Evolutionary conservation across 2,329 filamentous ascomycete species (phyloP).

Genomic region (Xylaria sp.): DNA sequence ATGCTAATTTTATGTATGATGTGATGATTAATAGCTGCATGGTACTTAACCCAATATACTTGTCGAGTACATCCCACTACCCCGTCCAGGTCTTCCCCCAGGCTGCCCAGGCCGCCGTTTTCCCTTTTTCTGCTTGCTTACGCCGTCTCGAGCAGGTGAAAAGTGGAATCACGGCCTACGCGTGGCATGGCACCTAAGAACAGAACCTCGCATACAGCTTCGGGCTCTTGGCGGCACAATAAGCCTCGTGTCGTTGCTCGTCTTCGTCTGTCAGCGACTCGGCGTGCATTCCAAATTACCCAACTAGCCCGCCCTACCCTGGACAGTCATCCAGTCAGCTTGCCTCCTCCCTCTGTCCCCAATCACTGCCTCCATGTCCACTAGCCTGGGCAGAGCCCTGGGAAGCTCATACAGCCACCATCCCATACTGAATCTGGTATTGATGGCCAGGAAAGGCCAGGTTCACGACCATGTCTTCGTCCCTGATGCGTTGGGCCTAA

Average conservation of each 20-base stretch:
- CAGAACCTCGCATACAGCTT: conserved; percentile 18
- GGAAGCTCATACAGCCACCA: conserved; percentile 6
- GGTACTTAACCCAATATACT: conserved; percentile 2
- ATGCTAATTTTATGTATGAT: too few relatives aligned
- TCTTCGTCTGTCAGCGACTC: conserved; percentile 27
- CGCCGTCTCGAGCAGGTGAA: neutral
- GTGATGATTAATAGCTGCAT: neutral
- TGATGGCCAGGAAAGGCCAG: neutral
- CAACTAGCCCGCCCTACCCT: conserved; percentile 17
- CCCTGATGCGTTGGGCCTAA: conserved; percentile 18
- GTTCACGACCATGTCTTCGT: neutral
- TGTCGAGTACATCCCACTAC: neutral
- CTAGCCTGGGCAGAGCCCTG: neutral
- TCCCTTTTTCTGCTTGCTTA: conserved; percentile 6
- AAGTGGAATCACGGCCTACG: conserved; percentile 15
- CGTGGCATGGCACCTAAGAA: conserved; percentile 21
- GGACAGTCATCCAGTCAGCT: conserved; percentile 26
- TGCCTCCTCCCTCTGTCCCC: neutral
- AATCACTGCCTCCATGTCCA: conserved; percentile 4
- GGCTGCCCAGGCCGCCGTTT: neutral
- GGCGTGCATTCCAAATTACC: conserved; percentile 30
- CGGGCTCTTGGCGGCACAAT: conserved; percentile 29
- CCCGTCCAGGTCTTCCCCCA: neutral
- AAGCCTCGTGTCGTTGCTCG: conserved; percentile 24
- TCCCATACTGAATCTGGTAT: conserved; percentile 20